Conservation (phyloP, 139 green algal genomes). For the Chlamydomonas eustigma region DNA sequence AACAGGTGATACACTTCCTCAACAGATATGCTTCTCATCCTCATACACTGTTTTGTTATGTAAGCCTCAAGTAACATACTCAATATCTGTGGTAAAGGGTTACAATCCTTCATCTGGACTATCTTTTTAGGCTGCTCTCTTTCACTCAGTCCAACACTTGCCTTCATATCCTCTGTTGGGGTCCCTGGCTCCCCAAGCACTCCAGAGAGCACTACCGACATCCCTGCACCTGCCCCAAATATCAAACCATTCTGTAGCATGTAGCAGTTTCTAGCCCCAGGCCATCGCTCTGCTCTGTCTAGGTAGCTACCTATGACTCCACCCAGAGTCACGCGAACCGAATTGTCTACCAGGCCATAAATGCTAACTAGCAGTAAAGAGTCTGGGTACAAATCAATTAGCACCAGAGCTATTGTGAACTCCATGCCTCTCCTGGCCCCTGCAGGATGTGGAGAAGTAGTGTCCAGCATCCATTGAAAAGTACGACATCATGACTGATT, state of each 20-base stretch:
- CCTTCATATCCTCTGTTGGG: not conserved
- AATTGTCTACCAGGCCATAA: constrained; percentile 60
- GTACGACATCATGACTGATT: no score
- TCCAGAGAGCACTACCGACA: not conserved
- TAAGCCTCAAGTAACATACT: not conserved
- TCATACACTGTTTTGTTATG: not conserved
- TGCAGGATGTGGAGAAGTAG: no score
- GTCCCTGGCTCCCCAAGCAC: not conserved
- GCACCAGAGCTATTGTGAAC: constrained; percentile 57
- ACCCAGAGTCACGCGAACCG: constrained; percentile 24
- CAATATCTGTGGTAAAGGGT: not conserved
- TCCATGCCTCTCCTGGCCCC: constrained; percentile 61
- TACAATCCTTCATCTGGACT: no score
- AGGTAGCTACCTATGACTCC: constrained; percentile 41
- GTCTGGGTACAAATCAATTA: constrained; percentile 54
- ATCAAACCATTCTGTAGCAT: constrained; percentile 61
- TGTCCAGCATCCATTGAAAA: no score
- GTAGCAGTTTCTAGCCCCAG: constrained; percentile 33
- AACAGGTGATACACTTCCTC: not conserved
- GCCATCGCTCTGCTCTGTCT: constrained; percentile 40
- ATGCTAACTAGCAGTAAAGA: constrained; percentile 49
- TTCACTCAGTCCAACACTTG: no score
- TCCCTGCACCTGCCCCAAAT: not conserved
- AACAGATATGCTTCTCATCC: not conserved
- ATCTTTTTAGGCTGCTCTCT: no score